Conservation (phyloP, 1,284 basidiomycete genomes). For the Stygiomarasmius scandens region DNA sequence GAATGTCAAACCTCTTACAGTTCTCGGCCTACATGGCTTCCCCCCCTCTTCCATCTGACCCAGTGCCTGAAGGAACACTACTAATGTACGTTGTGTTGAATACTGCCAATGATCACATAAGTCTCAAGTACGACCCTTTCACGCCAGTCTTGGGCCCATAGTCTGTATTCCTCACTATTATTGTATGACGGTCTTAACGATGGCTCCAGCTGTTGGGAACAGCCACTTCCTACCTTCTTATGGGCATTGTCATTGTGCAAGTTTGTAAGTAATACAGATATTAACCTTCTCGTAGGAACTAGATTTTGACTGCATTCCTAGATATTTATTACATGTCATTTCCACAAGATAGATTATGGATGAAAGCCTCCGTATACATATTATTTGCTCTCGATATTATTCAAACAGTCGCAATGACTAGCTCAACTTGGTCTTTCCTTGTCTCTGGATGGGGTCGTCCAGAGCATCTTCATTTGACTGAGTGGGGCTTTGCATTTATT, state of each 20-base stretch:
- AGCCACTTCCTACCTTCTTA: slow-evolving; percentile 4
- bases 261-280: slow-evolving; percentile 10
- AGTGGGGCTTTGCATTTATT: background rate
- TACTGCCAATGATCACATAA: no score
- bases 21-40: no score
- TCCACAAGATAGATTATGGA: slow-evolving; percentile 4
- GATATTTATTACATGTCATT: slow-evolving; percentile 18
- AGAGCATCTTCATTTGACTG: background rate
- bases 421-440: background rate
- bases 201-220: background rate
- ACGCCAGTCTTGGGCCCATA: no score
- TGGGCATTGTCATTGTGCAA: slow-evolving; percentile 16
- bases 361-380: slow-evolving; percentile 3
- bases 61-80: no score
- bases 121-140: no score
- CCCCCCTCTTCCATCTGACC: no score
- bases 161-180: no score
- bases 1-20: no score
- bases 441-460: background rate
- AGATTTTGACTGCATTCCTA: background rate
- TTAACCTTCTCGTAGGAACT: background rate
- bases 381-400: background rate
- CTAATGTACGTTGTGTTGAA: no score
- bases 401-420: background rate
- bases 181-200: no score